phyloP scores from a whole-genome alignment of 2,329 filamentous ascomycete species.

The Fusarium tanahbumbuense region DNA sequence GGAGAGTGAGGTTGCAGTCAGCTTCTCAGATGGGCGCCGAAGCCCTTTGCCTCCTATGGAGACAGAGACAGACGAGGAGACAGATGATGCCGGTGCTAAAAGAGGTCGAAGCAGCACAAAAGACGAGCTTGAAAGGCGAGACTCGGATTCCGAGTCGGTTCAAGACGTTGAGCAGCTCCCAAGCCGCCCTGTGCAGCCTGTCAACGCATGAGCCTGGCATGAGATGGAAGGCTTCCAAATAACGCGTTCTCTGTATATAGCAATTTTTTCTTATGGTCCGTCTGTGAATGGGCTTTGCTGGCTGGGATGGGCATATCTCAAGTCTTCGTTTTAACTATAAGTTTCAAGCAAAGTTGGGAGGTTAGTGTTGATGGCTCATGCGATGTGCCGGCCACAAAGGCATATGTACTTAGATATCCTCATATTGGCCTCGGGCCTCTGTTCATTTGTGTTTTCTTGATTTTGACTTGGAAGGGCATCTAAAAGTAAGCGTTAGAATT shows the following conservation, averaged over 20 bases:
- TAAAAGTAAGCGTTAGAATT: slow-evolving; percentile 45
- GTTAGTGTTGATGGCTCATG: slow-evolving; percentile 14
- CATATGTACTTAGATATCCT: slow-evolving; percentile 44
- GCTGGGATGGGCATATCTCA: slow-evolving; percentile 17
- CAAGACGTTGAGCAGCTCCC: slow-evolving; percentile 47
- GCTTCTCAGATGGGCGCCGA: slow-evolving; percentile 68
- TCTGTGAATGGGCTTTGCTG: slow-evolving; percentile 19
- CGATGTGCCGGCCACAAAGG: slow-evolving; percentile 26
- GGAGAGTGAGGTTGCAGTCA: slow-evolving; percentile 70
- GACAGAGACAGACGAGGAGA: slow-evolving; percentile 51
- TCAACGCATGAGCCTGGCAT: slow-evolving; percentile 48
- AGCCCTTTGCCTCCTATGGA: slow-evolving; percentile 67
- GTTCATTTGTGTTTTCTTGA: slow-evolving; percentile 34
- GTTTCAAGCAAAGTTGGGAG: slow-evolving; percentile 7
- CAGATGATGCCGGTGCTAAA: slow-evolving; percentile 23
- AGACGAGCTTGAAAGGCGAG: slow-evolving; percentile 45
- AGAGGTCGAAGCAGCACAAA: slow-evolving; percentile 44
- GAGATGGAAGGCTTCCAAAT: slow-evolving; percentile 20
- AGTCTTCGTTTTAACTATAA: slow-evolving; percentile 24
- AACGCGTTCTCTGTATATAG: slow-evolving; percentile 44
- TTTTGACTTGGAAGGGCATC: slow-evolving; percentile 31
- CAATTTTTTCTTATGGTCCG: slow-evolving; percentile 31
- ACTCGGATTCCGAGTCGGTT: slow-evolving; percentile 47
- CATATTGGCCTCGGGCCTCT: slow-evolving; percentile 30
- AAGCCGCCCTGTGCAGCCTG: slow-evolving; percentile 48